Percentiles rank a stretch among this genome's conserved stretches.
Conservation (phyloP, 495 filamentous ascomycete genomes). For the Podospora fimiseda region DNA sequence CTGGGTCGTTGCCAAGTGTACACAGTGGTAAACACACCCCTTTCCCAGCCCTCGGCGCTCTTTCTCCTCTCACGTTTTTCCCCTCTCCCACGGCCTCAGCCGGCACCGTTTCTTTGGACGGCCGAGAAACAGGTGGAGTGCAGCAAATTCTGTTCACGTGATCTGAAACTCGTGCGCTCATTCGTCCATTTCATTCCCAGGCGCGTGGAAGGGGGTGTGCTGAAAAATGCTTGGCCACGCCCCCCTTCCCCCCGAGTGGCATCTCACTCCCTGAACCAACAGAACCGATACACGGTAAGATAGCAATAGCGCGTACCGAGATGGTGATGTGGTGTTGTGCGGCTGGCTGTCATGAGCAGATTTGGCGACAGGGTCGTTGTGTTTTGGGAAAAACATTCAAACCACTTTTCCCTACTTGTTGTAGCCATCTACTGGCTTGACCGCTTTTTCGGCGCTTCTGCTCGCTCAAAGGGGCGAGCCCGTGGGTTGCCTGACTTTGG, state of each 20-base stretch:
- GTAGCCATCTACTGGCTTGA: conserved; percentile 1
- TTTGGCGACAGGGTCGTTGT: neutral
- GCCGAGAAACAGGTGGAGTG: conserved; percentile 21
- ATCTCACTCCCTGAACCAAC: neutral
- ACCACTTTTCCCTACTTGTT: neutral
- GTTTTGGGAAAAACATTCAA: neutral
- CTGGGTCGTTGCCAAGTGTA: too few relatives aligned
- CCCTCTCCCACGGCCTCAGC: neutral
- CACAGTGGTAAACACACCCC: neutral
- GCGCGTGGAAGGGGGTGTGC: neutral
- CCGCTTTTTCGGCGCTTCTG: conserved; percentile 11
- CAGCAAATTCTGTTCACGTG: conserved; percentile 22
- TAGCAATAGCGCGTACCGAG: neutral
- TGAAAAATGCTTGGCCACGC: neutral
- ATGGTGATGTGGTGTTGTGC: neutral
- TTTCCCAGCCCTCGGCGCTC: neutral
- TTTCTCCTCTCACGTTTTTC: neutral
- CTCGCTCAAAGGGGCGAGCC: neutral
- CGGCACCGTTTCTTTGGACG: neutral
- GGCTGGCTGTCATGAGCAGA: neutral
- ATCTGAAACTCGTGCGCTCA: conserved; percentile 16
- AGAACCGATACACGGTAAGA: neutral
- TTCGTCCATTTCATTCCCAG: conserved; percentile 14
- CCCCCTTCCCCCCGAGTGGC: neutral
- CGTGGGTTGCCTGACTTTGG: neutral